Evolutionary conservation across 2,329 filamentous ascomycete genomes (phyloP), one percentile per base, ranked within the genome.

Genomic region (Venturiaceae sp.): DNA sequence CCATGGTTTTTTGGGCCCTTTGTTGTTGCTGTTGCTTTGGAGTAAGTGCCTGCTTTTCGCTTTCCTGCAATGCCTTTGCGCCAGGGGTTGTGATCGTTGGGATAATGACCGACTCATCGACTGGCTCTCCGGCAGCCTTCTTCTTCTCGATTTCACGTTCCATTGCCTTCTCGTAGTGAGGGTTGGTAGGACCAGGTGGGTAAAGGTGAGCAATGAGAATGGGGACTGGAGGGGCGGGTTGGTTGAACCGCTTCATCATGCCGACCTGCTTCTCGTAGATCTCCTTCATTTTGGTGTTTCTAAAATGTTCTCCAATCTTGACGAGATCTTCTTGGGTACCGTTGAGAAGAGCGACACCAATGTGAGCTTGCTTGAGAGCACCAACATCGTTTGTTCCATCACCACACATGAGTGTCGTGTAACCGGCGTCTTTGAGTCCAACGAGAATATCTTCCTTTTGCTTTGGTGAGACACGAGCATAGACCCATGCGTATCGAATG

Each of bases 391-490:
- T 99, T 58, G 94, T 99, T 63, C 94, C 94, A 68, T 99, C 94
- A 73, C 94, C 94, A 66, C 92, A 95, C 94, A 99, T 99, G 62
- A 99, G 82, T 32, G 94, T 99, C 61, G 94, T 96, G 77, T 99
- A 99, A 54, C 94, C 94, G 76, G 90, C 88, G 67, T 96, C 92
- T 76, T 96, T 96, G 62, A 97, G 83, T 37, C 94, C 94, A 23
- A 96, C 83, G n/a, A 99, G 80, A 68, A 99, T 97, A 58, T 97
- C 92, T 73, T 99, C 94, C 77, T 99, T 99, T 69, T 99, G 94
- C 79, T 96, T 96, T 8, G 94, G 94, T 1, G 94, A 99, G 9
- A 99, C 94, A 68, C 94, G 90, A 64, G 94, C 94, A 69, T 99
- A 99, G 4, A 99, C 94, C 94, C 94, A 99, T 14, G 92, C 85